A percentile compares a stretch with the other conserved stretches of the same genome.
Conservation (phyloP, 345 rosid species). For the Lumnitzera racemosa region DNA sequence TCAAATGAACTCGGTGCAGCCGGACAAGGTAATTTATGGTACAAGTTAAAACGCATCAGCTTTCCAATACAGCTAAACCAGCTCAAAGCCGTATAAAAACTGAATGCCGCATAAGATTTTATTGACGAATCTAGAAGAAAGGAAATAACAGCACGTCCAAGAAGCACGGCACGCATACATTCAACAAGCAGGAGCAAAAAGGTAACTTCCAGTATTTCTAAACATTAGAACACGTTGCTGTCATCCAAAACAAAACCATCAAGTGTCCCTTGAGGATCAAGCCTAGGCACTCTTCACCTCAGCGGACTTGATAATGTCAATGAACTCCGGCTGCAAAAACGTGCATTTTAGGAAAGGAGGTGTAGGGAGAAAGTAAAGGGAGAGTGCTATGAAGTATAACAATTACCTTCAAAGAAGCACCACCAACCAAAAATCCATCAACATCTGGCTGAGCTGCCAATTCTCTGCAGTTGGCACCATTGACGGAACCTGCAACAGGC, state of each 20-base stretch:
- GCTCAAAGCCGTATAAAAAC: background rate
- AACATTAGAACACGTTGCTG: too few relatives aligned
- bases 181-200: too few relatives aligned
- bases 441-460: slow-evolving; percentile 65
- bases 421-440: slow-evolving; percentile 91
- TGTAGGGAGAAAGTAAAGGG: background rate
- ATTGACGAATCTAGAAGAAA: background rate
- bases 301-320: slow-evolving; percentile 50
- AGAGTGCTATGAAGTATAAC: background rate
- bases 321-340: slow-evolving; percentile 42
- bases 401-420: slow-evolving; percentile 75
- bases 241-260: too few relatives aligned
- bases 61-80: too few relatives aligned
- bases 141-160: too few relatives aligned
- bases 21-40: too few relatives aligned
- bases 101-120: background rate
- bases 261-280: background rate
- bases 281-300: slow-evolving; percentile 39
- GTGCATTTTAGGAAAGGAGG: background rate
- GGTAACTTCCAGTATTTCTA: too few relatives aligned
- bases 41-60: too few relatives aligned
- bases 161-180: too few relatives aligned
- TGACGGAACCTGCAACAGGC: slow-evolving; percentile 57
- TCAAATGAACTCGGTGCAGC: too few relatives aligned
- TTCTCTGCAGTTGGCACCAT: slow-evolving; percentile 78